Evolutionary conservation across 1,284 basidiomycete genomes (phyloP).

Genomic region (Apiotrichum laibachii): DNA sequence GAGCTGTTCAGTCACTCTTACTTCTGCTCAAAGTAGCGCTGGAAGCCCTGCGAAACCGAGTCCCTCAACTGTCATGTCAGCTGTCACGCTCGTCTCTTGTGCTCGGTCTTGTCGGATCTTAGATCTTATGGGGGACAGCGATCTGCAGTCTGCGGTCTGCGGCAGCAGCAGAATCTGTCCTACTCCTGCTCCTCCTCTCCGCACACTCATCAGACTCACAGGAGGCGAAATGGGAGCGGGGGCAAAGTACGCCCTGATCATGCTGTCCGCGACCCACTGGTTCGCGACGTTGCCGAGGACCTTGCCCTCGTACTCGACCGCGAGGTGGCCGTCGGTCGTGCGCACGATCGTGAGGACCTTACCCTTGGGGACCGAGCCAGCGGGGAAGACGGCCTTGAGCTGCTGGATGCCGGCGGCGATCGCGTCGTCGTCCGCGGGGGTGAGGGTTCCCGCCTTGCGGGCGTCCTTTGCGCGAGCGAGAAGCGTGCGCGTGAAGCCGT

Average conservation of each 20-base stretch:
- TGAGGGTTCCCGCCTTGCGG: slow-evolving; percentile 26
- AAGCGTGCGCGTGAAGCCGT: slow-evolving; percentile 56
- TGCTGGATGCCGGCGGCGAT: slow-evolving; percentile 44
- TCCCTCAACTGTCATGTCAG: too few species aligned
- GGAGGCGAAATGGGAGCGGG: slow-evolving; percentile 45
- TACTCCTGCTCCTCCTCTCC: too few species aligned
- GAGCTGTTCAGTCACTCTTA: neutral
- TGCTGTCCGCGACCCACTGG: slow-evolving; percentile 46
- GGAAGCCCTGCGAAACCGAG: slow-evolving; percentile 28
- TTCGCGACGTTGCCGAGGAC: slow-evolving; percentile 47
- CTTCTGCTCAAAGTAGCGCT: neutral
- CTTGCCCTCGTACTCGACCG: slow-evolving; percentile 36
- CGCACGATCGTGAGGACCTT: slow-evolving; percentile 50
- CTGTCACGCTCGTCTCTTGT: too few species aligned
- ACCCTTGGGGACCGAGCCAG: slow-evolving; percentile 53
- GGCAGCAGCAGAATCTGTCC: too few species aligned
- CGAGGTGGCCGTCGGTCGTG: slow-evolving; percentile 23
- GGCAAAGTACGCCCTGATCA: slow-evolving; percentile 53
- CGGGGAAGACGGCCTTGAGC: slow-evolving; percentile 54
- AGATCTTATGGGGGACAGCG: too few species aligned
- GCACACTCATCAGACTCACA: slow-evolving; percentile 5
- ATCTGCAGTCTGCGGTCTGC: too few species aligned
- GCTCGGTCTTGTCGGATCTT: too few species aligned
- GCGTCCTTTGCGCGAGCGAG: slow-evolving; percentile 53
- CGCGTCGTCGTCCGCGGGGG: slow-evolving; percentile 37